Percentiles rank a stretch among this genome's conserved stretches.
Conservation (phyloP, 331 rosid genomes). For the Arachis monticola region DNA sequence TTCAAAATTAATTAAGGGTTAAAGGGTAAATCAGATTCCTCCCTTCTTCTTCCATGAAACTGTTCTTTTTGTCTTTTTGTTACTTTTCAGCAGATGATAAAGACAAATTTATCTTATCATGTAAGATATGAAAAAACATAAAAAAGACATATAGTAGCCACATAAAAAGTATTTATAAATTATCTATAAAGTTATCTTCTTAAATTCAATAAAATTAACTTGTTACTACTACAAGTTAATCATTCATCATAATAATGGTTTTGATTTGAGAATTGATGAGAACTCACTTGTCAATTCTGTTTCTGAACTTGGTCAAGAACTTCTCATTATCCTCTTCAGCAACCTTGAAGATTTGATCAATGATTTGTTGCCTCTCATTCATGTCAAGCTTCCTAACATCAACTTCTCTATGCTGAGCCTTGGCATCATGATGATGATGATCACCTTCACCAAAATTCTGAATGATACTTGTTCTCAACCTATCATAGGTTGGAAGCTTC, state of each 20-base stretch:
- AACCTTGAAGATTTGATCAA: constrained; percentile 74
- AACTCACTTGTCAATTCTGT: constrained; percentile 75
- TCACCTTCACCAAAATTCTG: constrained; percentile 45
- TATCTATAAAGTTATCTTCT: too few species aligned
- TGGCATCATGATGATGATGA: constrained; percentile 25
- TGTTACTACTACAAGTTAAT: neutral
- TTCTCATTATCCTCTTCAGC: constrained; percentile 96
- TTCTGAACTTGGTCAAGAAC: constrained; percentile 69
- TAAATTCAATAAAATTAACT: too few species aligned
- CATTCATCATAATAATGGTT: constrained; percentile 21
- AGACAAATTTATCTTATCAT: constrained; percentile 9
- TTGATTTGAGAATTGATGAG: neutral
- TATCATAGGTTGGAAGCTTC: constrained; percentile 82
- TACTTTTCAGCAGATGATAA: constrained; percentile 8
- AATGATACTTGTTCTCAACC: constrained; percentile 82
- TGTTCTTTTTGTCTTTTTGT: neutral
- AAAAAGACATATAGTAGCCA: too few species aligned
- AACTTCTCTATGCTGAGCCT: constrained; percentile 60
- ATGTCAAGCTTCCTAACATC: constrained; percentile 79
- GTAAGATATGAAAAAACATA: neutral
- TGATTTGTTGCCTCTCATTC: constrained; percentile 71
- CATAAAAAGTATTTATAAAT: too few species aligned
- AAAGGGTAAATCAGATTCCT: too few species aligned
- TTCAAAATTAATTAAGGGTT: neutral
- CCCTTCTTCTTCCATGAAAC: neutral